Conservation (phyloP, 306 rosid species). For the Nissolia schottii region DNA sequence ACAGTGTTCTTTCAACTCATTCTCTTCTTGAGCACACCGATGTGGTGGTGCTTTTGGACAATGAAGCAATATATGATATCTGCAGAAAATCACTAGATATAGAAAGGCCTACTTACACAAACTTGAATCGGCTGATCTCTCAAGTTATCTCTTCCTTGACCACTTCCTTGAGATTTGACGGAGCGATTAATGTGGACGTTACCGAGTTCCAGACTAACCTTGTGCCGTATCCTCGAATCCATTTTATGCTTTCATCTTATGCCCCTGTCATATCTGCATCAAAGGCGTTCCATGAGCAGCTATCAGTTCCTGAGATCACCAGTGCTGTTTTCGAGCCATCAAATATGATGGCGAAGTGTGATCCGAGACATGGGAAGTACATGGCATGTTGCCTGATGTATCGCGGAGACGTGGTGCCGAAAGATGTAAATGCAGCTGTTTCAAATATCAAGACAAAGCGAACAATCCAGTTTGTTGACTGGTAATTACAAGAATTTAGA, state of each 20-base stretch:
- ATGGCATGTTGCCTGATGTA: conserved; percentile 86
- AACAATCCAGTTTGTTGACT: conserved; percentile 73
- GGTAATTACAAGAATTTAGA: conserved; percentile 37
- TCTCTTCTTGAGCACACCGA: conserved; percentile 80
- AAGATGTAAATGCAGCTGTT: conserved; percentile 68
- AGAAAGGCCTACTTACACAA: conserved; percentile 70
- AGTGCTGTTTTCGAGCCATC: conserved; percentile 75
- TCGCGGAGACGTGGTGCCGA: conserved; percentile 83
- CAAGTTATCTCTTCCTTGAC: conserved; percentile 73
- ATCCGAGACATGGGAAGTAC: conserved; percentile 84
- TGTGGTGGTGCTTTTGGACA: conserved; percentile 74
- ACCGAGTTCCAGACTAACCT: conserved; percentile 77
- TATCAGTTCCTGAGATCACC: conserved; percentile 76
- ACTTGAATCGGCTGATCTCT: conserved; percentile 70
- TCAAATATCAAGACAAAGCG: conserved; percentile 65
- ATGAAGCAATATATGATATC: conserved; percentile 79
- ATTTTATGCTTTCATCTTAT: conserved; percentile 78
- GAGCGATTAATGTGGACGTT: conserved; percentile 75
- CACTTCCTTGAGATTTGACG: conserved; percentile 78
- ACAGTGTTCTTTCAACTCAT: conserved; percentile 83
- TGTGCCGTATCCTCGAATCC: conserved; percentile 81
- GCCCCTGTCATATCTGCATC: conserved; percentile 75
- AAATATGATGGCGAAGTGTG: conserved; percentile 81
- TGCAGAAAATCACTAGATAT: conserved; percentile 68
- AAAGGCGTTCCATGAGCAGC: conserved; percentile 74